Conservation (phyloP, 2,329 filamentous ascomycete genomes). For the Fusarium neocosmosporiellum region DNA sequence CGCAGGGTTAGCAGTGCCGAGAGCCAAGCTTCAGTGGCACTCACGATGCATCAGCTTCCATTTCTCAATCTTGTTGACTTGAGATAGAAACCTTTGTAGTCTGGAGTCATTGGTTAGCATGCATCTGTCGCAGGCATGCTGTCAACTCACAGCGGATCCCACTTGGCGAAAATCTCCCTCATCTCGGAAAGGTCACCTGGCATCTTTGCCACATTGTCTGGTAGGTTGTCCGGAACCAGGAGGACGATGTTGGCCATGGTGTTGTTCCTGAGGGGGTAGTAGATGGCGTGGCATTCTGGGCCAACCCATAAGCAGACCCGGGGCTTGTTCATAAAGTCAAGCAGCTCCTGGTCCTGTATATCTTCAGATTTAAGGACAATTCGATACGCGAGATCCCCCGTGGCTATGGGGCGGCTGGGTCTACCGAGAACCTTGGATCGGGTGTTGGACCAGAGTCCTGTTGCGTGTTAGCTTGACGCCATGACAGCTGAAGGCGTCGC, state of each 20-base stretch:
- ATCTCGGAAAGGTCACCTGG: constrained; percentile 5
- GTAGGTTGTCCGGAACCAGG: constrained; percentile 6
- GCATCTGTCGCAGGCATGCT: not conserved
- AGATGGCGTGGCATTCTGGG: constrained; percentile 3
- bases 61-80: constrained; percentile 5
- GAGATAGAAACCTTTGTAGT: not conserved
- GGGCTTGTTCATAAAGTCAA: constrained; percentile 4
- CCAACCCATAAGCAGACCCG: constrained; percentile 4
- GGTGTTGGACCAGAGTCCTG: constrained; percentile 6
- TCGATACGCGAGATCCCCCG: constrained; percentile 8
- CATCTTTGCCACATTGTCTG: constrained; percentile 2
- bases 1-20: not conserved
- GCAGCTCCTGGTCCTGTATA: constrained; percentile 5
- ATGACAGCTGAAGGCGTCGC: not conserved
- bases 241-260: constrained; percentile 8
- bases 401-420: not conserved
- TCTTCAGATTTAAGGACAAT: constrained; percentile 8
- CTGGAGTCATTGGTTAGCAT: not conserved
- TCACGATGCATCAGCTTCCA: constrained; percentile 12
- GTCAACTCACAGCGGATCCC: constrained; percentile 8
- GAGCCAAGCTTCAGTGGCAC: not conserved
- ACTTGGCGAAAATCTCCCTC: constrained; percentile 3
- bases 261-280: constrained; percentile 3
- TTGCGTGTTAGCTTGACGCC: not conserved
- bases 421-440: constrained; percentile 3